Evolutionary conservation across 2,329 filamentous ascomycete genomes (phyloP).

Genomic region (Diplodia scrobiculata): DNA sequence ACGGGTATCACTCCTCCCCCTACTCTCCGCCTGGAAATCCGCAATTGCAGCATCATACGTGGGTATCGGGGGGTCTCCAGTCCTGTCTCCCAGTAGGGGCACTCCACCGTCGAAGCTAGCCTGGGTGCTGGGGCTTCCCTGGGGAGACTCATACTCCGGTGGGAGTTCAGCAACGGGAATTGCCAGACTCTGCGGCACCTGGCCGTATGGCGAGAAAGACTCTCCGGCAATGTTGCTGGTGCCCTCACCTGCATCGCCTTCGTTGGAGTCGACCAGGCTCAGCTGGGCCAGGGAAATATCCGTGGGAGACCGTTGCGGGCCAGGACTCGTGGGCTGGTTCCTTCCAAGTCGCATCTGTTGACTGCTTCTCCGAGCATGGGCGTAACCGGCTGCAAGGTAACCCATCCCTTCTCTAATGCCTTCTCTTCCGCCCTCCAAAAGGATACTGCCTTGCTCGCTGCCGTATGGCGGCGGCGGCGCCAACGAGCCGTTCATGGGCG

Average conservation of each 20-base stretch:
- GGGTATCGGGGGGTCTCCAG: slow-evolving; percentile 68
- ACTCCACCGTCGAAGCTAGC: slow-evolving; percentile 54
- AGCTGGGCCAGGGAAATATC: slow-evolving; percentile 93
- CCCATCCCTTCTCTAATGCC: slow-evolving; percentile 57
- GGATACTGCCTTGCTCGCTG: slow-evolving; percentile 92
- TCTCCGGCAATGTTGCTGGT: slow-evolving; percentile 50
- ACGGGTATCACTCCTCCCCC: slow-evolving; percentile 67
- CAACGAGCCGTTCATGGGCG: slow-evolving; percentile 91
- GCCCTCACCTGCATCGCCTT: slow-evolving; percentile 70
- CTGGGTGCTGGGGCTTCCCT: slow-evolving; percentile 33
- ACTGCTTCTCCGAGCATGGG: slow-evolving; percentile 73
- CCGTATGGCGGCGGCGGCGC: slow-evolving; percentile 96
- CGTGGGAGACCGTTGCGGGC: slow-evolving; percentile 85
- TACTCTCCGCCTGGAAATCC: slow-evolving; percentile 80
- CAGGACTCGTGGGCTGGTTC: slow-evolving; percentile 75
- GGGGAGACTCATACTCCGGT: slow-evolving; percentile 58
- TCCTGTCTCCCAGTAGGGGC: slow-evolving; percentile 41
- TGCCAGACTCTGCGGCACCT: slow-evolving; percentile 19
- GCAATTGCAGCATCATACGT: slow-evolving; percentile 81
- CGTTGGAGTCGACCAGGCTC: slow-evolving; percentile 66
- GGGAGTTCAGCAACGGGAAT: slow-evolving; percentile 44
- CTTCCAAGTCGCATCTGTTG: slow-evolving; percentile 73
- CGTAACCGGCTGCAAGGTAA: slow-evolving; percentile 48
- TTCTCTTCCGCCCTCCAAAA: slow-evolving; percentile 76
- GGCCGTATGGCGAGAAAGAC: slow-evolving; percentile 14